Evolutionary conservation across 176 grass and related monocot genomes (phyloP).

Genomic region (Juncus inflexus): DNA sequence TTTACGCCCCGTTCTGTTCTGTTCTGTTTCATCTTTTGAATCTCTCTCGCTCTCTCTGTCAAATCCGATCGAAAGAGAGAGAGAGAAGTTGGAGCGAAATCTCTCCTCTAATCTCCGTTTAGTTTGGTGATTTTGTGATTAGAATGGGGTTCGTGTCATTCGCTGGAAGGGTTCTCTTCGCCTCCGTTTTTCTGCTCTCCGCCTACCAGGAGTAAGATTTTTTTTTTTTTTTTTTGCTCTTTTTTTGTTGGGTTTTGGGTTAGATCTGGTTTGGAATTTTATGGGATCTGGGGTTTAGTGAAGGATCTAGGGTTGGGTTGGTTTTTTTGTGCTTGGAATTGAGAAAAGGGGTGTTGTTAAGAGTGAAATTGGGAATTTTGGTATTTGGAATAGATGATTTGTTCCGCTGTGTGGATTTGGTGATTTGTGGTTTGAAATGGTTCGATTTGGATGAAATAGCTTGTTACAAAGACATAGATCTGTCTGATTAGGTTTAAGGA

Average conservation of each 20-base stretch:
- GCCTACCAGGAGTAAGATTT: slow-evolving; percentile 81
- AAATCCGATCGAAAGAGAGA: slow-evolving; percentile 1
- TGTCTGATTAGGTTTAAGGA: neutral
- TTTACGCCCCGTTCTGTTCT: too few relatives aligned
- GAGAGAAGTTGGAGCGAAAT: neutral
- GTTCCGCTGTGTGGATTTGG: slow-evolving; percentile 5
- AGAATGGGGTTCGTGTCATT: slow-evolving; percentile 87
- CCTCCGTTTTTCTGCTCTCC: slow-evolving; percentile 72
- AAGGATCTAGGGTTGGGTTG: slow-evolving; percentile 27
- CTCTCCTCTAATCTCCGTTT: neutral
- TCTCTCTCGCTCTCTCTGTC: neutral
- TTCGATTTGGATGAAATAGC: slow-evolving; percentile 6
- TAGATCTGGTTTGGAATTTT: slow-evolving; percentile 37
- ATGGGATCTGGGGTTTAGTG: neutral
- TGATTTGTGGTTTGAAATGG: slow-evolving; percentile 2
- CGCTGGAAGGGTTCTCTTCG: slow-evolving; percentile 75
- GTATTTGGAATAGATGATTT: neutral
- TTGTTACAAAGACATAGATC: slow-evolving; percentile 1
- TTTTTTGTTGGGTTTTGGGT: neutral
- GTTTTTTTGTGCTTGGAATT: neutral
- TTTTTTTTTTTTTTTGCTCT: neutral
- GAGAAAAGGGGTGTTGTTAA: neutral
- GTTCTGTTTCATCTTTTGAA: neutral
- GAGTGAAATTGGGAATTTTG: neutral
- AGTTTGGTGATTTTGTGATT: neutral